Evolutionary conservation across 2,329 filamentous ascomycete genomes (phyloP).

Genomic region (Aspergillus uvarum): DNA sequence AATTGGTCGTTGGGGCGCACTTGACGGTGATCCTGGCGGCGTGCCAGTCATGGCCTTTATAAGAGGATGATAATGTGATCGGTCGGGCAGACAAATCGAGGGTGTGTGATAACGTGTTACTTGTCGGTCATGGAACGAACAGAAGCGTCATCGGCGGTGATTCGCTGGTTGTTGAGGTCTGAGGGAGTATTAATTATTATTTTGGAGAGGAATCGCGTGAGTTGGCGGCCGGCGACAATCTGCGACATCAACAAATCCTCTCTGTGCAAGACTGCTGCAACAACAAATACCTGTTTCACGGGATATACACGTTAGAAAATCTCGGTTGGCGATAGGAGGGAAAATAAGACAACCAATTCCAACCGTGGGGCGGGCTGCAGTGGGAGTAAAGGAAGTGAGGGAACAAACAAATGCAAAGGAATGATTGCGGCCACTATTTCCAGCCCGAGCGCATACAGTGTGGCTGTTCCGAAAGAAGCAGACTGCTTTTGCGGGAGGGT

Average conservation of each 20-base stretch:
- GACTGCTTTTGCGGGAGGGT: background rate
- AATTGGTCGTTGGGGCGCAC: constrained; percentile 65
- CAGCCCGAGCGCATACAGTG: background rate
- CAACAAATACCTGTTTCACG: constrained; percentile 1
- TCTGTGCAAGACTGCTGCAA: constrained; percentile 7
- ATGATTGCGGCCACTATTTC: background rate
- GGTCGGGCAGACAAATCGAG: constrained; percentile 12
- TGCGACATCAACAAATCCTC: constrained; percentile 16
- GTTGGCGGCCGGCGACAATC: constrained; percentile 24
- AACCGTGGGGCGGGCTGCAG: constrained; percentile 2
- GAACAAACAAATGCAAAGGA: constrained; percentile 7
- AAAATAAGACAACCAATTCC: background rate
- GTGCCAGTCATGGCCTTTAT: constrained; percentile 61
- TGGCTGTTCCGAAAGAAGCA: background rate
- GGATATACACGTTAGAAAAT: constrained; percentile 1
- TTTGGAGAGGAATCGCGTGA: constrained; percentile 15
- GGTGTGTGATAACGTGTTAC: constrained; percentile 8
- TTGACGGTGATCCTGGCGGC: constrained; percentile 66
- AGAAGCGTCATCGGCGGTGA: constrained; percentile 19
- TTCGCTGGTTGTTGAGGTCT: background rate
- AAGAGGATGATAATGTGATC: constrained; percentile 5
- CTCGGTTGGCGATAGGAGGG: background rate
- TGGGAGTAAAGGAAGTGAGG: constrained; percentile 4
- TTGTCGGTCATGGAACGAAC: constrained; percentile 16
- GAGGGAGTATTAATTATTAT: constrained; percentile 4